Evolutionary conservation across 2,329 filamentous ascomycete genomes (phyloP).

Genomic region (Ophiostoma ulmi): DNA sequence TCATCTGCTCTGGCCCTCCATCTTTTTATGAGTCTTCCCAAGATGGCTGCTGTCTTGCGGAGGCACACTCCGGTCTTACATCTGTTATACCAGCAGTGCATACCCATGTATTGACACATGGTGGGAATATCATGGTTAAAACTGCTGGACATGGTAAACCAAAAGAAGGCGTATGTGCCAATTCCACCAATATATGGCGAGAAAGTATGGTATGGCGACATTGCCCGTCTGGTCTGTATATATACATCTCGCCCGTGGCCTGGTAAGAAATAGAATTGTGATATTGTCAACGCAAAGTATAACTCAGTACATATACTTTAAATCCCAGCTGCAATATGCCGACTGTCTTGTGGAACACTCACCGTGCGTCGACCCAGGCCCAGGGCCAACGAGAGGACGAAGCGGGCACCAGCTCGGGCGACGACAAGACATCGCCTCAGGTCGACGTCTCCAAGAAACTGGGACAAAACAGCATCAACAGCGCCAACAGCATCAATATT

Average conservation of each 20-base stretch:
- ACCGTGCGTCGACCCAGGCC: not conserved
- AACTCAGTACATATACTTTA: too few species aligned
- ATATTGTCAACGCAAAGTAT: too few species aligned
- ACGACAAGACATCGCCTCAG: constrained; percentile 19
- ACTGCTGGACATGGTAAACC: not conserved
- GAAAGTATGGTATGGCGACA: not conserved
- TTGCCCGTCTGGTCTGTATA: not conserved
- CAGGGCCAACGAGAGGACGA: constrained; percentile 9
- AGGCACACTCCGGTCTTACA: too few species aligned
- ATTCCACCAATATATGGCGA: not conserved
- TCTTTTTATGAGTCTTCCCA: not conserved
- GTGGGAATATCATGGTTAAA: not conserved
- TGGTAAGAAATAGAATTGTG: not conserved
- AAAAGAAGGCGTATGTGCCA: not conserved
- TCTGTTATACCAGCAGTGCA: too few species aligned
- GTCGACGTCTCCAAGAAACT: not conserved
- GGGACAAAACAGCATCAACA: not conserved
- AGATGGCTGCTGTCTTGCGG: not conserved
- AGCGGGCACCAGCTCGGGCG: constrained; percentile 16
- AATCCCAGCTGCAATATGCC: not conserved
- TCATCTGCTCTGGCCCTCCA: not conserved
- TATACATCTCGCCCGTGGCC: not conserved
- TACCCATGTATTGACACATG: not conserved
- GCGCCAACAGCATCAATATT: too few species aligned
- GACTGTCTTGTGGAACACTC: not conserved